Evolutionary conservation across 768 basidiomycete genomes (phyloP), one percentile per base, ranked within the genome.

Genomic region (Hygrocybe coccinea): DNA sequence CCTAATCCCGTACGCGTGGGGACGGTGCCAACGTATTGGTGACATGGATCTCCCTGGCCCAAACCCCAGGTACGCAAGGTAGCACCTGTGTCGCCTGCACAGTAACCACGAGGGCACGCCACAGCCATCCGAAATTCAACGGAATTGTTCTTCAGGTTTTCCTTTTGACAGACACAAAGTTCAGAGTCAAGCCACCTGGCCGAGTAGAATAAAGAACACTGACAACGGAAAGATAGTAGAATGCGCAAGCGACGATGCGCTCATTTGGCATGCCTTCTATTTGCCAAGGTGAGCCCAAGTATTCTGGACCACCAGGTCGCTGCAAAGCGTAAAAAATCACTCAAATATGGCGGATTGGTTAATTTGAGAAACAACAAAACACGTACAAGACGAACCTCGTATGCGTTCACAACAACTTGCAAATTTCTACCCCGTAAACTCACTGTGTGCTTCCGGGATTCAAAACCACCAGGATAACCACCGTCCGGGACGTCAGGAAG

Each of bases 221-320:
- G 54, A 80, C 81, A 10, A 67, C 62, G 39, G 72, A 68, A 21
- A 72, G 47, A 54, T 72, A 76, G 54, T 78, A 74, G 11, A 76
- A 65, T 1, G 72, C 75, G 55, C 73, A 77, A 1, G 79, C 79
- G 0, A 75, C 75, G 39, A 83, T 76, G 5, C 75, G 69, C 59
- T 83, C 80, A 53, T 77, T 79, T 54, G 71, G 64, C 78, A 80
- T 80, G 35, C 80, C 80, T 62, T 78, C 76, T 15, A 79, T 79
- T 45, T 76, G 77, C 79, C 80, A 82, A 12, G 63, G 64, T 10
- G 70, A 66, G 1, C 71, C 76, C 4, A 62, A 54, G 61, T 70
- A 75, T 8, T 50, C 49, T 6, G 71, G 67, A 5, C 64, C 66
- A 17, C 67, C 68, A 10, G 76, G 74, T 53, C 65, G 59, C 73